Conservation (phyloP, 306 rosid species). For the Vicia sativa region DNA sequence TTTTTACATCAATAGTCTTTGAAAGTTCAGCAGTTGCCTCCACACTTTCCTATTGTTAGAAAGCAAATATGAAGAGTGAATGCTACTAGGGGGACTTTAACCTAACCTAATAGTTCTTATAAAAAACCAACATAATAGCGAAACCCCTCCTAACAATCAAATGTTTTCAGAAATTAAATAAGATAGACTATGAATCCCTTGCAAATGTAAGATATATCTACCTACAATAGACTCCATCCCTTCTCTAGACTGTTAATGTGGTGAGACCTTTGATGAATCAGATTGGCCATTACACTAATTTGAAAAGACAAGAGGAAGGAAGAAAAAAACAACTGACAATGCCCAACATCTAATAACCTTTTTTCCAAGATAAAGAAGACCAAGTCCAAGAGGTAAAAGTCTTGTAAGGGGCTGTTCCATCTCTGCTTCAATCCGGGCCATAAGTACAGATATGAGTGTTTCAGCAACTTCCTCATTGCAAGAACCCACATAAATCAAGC, state of each 20-base stretch:
- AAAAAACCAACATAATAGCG: background rate
- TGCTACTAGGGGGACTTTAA: constrained; percentile 12
- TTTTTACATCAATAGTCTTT: constrained; percentile 86
- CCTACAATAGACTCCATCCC: background rate
- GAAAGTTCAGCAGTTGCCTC: constrained; percentile 94
- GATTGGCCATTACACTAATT: background rate
- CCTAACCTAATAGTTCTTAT: background rate
- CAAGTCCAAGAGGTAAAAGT: constrained; percentile 87
- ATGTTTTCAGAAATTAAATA: constrained; percentile 17
- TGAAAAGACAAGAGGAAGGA: constrained; percentile 10
- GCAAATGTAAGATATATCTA: background rate
- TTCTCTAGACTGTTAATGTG: background rate
- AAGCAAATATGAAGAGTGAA: constrained; percentile 24
- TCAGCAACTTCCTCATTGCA: constrained; percentile 93
- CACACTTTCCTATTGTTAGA: constrained; percentile 69
- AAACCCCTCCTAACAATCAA: constrained; percentile 16
- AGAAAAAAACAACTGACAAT: background rate
- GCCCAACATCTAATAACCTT: constrained; percentile 56
- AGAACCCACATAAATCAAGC: constrained; percentile 84
- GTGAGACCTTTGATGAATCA: background rate
- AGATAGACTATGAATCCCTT: background rate
- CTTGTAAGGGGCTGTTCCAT: constrained; percentile 89
- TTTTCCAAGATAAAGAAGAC: constrained; percentile 93
- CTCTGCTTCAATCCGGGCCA: constrained; percentile 85
- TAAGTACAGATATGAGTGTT: constrained; percentile 82